phyloP scores from a whole-genome alignment of 2,329 filamentous ascomycete species.

The Aschersonia sp. region DNA sequence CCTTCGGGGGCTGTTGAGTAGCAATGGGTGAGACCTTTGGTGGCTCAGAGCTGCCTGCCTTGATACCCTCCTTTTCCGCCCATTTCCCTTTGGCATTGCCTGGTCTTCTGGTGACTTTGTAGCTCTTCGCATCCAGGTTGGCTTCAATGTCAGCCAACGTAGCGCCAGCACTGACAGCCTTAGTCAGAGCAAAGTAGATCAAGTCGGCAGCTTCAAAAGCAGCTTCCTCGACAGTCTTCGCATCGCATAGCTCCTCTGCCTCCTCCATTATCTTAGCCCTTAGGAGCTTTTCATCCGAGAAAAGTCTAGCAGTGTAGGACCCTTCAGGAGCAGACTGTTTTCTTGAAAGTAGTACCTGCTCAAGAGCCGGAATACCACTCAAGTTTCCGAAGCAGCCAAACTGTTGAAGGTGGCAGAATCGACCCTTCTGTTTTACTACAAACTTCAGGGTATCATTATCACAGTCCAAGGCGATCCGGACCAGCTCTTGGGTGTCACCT shows the following conservation, averaged over 20 bases:
- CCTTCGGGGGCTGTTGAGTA: constrained; percentile 21
- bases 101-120: constrained; percentile 86
- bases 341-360: constrained; percentile 72
- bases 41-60: constrained; percentile 20
- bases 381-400: constrained; percentile 85
- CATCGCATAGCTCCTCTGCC: constrained; percentile 85
- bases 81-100: constrained; percentile 92
- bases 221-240: constrained; percentile 65
- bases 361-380: constrained; percentile 65
- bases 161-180: constrained; percentile 74
- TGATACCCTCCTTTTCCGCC: constrained; percentile 67
- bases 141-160: constrained; percentile 78
- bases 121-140: constrained; percentile 84
- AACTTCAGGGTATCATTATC: constrained; percentile 89
- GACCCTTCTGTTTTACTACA: constrained; percentile 75
- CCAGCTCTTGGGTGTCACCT: constrained; percentile 80
- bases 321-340: constrained; percentile 72
- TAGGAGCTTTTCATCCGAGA: constrained; percentile 79
- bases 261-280: constrained; percentile 98
- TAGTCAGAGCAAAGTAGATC: constrained; percentile 89
- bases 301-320: constrained; percentile 87
- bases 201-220: constrained; percentile 92
- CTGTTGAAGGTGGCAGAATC: constrained; percentile 89
- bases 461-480: constrained; percentile 77
- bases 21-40: constrained; percentile 16